Base-by-base conservation (phyloP, 78 protist genomes). In the Creolimax fragrantissima region DNA sequence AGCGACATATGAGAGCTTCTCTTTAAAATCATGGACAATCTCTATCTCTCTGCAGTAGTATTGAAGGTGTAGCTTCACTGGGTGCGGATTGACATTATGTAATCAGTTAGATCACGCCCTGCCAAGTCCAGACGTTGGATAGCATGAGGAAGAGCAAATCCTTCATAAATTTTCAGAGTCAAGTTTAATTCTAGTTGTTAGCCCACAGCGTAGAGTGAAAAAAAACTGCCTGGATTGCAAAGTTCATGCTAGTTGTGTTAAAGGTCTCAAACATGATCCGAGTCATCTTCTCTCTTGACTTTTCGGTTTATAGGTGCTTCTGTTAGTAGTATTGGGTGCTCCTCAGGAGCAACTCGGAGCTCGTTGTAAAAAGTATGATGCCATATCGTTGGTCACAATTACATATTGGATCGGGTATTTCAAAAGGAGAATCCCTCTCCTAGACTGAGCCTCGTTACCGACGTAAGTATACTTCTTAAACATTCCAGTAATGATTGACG, bases 131-230 rank as follows among this genome's bases (percentile, higher is more conserved):
- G 91, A 35, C 98, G 97, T 5, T 58, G 88, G 85, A 98, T 94
- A 90, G 97, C 95, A 91, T 94, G 98, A 36, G 96, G 95, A 2
- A 97, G 97, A 5, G 95, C 94, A 85, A 94, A 95, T 2, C 99
- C 99, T 89, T 99, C 99, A 93, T 94, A 96, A 92, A 99, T 96
- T 98, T n/a, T 99, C 99, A 44, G 98, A 95, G 93, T 98, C 99
- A 90, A 98, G 45, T 41, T 98, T 99, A 58, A 96, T 90, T 44
- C 99, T 98, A 36, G 97, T 96, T 35, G 98, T 96, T 45, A 96
- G 94, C 41, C 97, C 97, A 32, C 94, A 92, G 24, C n/a, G 97
- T 95, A 91, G 94, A 96, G 35, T 97, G 94, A 6, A 98, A 91
- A 4, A 98, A 93, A 4, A 97, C 99, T 45, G 98, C 98, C 90